These are phyloP conservation scores for Penicillium palitans DNA, from an alignment of 2,329 filamentous ascomycete species.

Conservation along the genomic window DNA sequence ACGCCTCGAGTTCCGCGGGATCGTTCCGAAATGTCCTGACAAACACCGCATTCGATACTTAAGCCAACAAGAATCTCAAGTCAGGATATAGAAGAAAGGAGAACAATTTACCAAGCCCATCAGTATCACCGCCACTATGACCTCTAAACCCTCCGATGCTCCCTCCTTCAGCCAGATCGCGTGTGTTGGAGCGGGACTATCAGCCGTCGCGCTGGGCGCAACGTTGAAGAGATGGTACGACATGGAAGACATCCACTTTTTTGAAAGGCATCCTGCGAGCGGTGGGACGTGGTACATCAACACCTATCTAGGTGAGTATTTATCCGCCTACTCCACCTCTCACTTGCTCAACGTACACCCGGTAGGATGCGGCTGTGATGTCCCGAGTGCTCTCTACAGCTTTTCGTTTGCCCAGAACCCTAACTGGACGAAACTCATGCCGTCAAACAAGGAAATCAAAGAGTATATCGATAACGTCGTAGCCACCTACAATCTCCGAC, in stretches of 20 bases:
- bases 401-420: slow-evolving; percentile 56
- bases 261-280: slow-evolving; percentile 56
- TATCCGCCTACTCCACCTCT: no score
- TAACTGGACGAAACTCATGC: slow-evolving; percentile 52
- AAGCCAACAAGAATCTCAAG: neutral
- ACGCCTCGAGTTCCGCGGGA: neutral
- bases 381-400: no score
- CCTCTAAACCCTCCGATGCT: neutral
- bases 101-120: neutral
- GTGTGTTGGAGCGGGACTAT: slow-evolving; percentile 59
- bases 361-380: slow-evolving; percentile 52
- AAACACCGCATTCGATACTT: neutral
- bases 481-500: slow-evolving; percentile 46
- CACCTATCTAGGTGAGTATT: slow-evolving; percentile 52
- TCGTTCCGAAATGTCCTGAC: neutral
- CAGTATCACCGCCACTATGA: neutral
- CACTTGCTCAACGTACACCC: neutral
- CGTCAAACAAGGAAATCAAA: slow-evolving; percentile 52
- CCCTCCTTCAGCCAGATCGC: slow-evolving; percentile 29
- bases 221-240: slow-evolving; percentile 58
- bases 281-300: slow-evolving; percentile 66
- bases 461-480: slow-evolving; percentile 53
- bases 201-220: slow-evolving; percentile 60
- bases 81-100: no score
- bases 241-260: slow-evolving; percentile 59